Percentiles rank a stretch among this genome's conserved stretches.
Conservation (phyloP, 2,329 filamentous ascomycete genomes). For the Parafenestella ontariensis region DNA sequence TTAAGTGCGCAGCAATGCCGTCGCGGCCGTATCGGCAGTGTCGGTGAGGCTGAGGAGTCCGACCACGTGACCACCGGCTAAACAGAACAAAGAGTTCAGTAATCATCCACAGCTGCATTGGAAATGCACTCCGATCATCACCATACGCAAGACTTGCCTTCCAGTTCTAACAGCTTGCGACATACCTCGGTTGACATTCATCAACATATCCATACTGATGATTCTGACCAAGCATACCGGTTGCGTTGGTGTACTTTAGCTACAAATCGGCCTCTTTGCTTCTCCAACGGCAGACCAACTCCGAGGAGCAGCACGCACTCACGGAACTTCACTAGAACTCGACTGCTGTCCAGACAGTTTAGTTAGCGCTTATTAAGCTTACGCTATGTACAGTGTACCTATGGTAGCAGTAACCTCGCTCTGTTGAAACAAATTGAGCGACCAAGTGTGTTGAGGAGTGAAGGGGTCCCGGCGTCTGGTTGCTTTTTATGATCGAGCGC, state of each 20-base stretch:
- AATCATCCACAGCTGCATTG: background rate
- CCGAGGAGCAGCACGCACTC: background rate
- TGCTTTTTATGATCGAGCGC: conserved; percentile 12
- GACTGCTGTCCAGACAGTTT: background rate
- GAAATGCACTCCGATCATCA: background rate
- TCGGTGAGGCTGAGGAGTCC: background rate
- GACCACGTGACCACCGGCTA: background rate
- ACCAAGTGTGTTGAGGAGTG: background rate
- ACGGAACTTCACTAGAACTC: background rate
- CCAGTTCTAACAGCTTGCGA: background rate
- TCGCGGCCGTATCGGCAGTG: no score
- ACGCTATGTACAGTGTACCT: conserved; percentile 3
- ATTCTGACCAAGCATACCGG: no score
- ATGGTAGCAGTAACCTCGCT: conserved; percentile 14
- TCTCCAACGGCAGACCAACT: background rate
- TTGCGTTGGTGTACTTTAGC: background rate
- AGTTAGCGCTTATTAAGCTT: conserved; percentile 15
- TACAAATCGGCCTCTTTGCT: background rate
- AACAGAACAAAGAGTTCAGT: background rate
- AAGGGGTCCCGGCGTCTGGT: background rate
- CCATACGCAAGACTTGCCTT: background rate
- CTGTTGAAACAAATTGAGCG: background rate
- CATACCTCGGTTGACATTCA: background rate
- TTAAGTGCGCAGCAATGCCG: no score
- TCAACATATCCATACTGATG: background rate